A percentile compares a stretch with the other conserved stretches of the same genome.
Conservation (phyloP, 495 filamentous ascomycete genomes). For the Jackrogersella multiformis region DNA sequence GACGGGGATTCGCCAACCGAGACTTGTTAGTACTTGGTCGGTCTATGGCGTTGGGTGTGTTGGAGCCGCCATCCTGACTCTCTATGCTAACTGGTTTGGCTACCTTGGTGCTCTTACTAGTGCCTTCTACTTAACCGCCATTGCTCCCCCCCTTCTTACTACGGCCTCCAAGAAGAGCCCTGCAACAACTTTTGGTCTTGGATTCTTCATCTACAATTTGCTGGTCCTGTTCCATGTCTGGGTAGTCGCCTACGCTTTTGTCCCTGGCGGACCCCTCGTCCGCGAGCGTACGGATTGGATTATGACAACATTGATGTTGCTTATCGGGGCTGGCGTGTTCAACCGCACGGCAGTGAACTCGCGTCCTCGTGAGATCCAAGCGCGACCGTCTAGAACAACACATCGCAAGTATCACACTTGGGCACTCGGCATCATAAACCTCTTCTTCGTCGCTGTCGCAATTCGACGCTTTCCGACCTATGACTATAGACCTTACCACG, state of each 20-base stretch:
- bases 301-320: slow-evolving; percentile 84
- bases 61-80: slow-evolving; percentile 82
- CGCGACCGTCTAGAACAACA: slow-evolving; percentile 31
- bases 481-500: slow-evolving; percentile 89
- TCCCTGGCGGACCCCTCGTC: slow-evolving; percentile 93
- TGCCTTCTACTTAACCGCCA: slow-evolving; percentile 83
- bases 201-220: slow-evolving; percentile 89
- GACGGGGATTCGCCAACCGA: slow-evolving; percentile 76
- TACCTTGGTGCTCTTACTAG: slow-evolving; percentile 84
- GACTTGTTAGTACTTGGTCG: slow-evolving; percentile 79
- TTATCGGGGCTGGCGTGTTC: slow-evolving; percentile 87
- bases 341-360: slow-evolving; percentile 63
- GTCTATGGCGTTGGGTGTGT: slow-evolving; percentile 78
- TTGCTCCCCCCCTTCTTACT: slow-evolving; percentile 76
- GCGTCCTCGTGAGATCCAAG: slow-evolving; percentile 31
- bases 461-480: slow-evolving; percentile 95
- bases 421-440: slow-evolving; percentile 70
- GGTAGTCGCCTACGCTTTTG: slow-evolving; percentile 98
- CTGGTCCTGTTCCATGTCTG: slow-evolving; percentile 94
- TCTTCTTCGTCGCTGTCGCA: slow-evolving; percentile 80
- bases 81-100: slow-evolving; percentile 84
- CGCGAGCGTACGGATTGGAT: slow-evolving; percentile 97
- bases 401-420: slow-evolving; percentile 62
- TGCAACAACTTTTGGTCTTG: slow-evolving; percentile 82
- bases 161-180: slow-evolving; percentile 79